phyloP scores from a whole-genome alignment of 1,139 yeast genomes.

The Suhomyces bribrorum region DNA sequence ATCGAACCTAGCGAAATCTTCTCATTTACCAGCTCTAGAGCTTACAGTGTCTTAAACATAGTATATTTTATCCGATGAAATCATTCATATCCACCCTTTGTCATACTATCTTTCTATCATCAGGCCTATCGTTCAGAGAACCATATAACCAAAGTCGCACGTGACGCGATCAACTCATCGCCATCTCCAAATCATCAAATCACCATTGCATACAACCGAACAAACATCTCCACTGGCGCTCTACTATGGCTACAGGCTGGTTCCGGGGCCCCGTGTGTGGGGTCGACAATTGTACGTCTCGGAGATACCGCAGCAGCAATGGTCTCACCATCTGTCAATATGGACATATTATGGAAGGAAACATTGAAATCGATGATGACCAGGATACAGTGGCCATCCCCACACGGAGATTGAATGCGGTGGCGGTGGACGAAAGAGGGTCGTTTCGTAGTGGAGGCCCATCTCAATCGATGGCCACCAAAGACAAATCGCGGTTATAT shows the following conservation, averaged over 20 bases:
- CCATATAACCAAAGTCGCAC: no score
- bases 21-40: no score
- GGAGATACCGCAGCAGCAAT: constrained; percentile 67
- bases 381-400: constrained; percentile 53
- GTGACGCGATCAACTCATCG: no score
- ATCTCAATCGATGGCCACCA: constrained; percentile 6
- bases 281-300: constrained; percentile 81
- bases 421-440: constrained; percentile 17
- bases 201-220: no score
- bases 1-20: no score
- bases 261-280: constrained; percentile 84
- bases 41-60: no score
- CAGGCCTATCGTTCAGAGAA: no score
- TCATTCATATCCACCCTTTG: no score
- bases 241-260: constrained; percentile 38
- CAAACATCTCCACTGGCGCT: background rate
- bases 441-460: constrained; percentile 11
- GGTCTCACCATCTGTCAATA: constrained; percentile 83
- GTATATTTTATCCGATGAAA: no score
- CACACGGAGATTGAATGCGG: constrained; percentile 59
- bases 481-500: constrained; percentile 25
- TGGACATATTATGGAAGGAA: constrained; percentile 87
- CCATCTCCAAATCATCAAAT: no score
- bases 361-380: constrained; percentile 75
- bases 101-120: no score